Percentiles rank a stretch among this genome's conserved stretches.
Evolutionary conservation across 164 flowering plant species (phyloP).

Genomic region (Chloranthus sessilifolius): DNA sequence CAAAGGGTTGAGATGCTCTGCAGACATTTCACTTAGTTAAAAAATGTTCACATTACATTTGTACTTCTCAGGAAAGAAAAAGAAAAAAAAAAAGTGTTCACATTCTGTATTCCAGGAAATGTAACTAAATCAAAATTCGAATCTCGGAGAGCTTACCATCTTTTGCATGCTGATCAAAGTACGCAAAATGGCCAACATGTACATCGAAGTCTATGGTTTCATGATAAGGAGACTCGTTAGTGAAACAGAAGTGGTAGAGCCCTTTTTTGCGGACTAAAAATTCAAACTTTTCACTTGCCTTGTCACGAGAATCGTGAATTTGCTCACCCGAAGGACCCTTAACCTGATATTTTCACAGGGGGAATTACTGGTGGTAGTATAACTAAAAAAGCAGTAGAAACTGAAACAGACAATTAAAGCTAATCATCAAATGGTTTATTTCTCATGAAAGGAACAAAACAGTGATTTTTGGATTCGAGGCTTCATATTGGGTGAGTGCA

Average conservation of each 20-base stretch:
- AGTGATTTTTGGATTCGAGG: too few species aligned
- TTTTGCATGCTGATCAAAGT: conserved; percentile 59
- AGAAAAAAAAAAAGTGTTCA: too few species aligned
- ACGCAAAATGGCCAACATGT: conserved; percentile 45
- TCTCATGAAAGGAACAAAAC: too few species aligned
- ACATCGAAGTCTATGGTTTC: conserved; percentile 62
- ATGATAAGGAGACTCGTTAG: conserved; percentile 58
- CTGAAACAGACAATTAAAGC: too few species aligned
- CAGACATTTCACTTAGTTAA: conserved; percentile 13
- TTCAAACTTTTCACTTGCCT: conserved; percentile 71
- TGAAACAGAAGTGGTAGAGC: conserved; percentile 77
- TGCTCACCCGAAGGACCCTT: conserved; percentile 90
- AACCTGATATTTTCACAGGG: conserved; percentile 51
- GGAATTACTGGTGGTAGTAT: too few species aligned
- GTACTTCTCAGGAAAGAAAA: too few species aligned
- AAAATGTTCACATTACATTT: too few species aligned
- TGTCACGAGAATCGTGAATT: conserved; percentile 73
- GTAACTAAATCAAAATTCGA: not conserved
- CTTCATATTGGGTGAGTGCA: too few species aligned
- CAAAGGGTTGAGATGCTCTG: conserved; percentile 92
- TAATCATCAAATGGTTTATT: too few species aligned
- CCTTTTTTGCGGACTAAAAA: conserved; percentile 73
- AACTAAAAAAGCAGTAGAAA: not conserved
- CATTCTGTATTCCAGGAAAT: too few species aligned
- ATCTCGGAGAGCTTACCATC: conserved; percentile 36